Evolutionary conservation across 257 asterid genomes (phyloP).

Genomic region (Datura wrightii): DNA sequence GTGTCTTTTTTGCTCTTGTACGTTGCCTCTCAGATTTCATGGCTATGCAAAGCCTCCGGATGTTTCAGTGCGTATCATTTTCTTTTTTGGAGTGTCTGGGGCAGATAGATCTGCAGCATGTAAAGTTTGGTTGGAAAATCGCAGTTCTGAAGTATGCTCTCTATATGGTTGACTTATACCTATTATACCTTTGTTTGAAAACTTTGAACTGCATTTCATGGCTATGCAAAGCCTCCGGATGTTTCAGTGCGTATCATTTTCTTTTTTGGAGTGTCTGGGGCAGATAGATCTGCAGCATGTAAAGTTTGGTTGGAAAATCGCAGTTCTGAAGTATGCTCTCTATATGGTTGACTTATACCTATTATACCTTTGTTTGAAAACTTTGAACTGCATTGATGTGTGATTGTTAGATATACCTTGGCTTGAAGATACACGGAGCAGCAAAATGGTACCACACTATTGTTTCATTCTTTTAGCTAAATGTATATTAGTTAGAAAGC

Average conservation of each 20-base stretch:
- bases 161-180: neutral
- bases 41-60: neutral
- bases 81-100: neutral
- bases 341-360: slow-evolving; percentile 7
- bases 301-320: slow-evolving; percentile 6
- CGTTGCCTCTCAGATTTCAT: slow-evolving; percentile 20
- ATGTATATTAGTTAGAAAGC: neutral
- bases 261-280: neutral
- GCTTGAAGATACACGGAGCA: neutral
- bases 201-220: neutral
- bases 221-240: neutral
- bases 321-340: slow-evolving; percentile 4
- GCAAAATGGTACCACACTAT: neutral
- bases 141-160: slow-evolving; percentile 4
- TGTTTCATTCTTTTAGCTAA: neutral
- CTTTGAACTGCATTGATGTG: neutral
- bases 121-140: slow-evolving; percentile 10
- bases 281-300: neutral
- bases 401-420: neutral
- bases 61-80: neutral
- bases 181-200: neutral
- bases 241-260: neutral
- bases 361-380: neutral
- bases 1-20: neutral
- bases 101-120: neutral